These are phyloP conservation scores for Hygrocybe coccinea DNA, from an alignment of 768 basidiomycete species.

Conservation along the genomic window DNA sequence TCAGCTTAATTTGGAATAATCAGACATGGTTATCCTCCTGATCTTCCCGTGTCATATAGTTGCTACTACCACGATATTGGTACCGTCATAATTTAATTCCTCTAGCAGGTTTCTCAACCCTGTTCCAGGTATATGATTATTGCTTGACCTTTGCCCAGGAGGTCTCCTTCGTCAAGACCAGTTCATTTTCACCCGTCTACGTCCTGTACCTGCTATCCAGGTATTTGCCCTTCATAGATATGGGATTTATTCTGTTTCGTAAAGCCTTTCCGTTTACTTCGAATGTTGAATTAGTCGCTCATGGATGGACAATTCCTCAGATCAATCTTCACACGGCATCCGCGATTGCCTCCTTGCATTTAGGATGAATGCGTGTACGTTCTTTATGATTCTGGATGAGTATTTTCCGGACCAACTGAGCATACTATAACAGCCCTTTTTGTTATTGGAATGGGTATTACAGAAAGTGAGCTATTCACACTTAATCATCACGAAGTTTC, in stretches of 20 bases:
- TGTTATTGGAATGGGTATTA: conserved; percentile 8
- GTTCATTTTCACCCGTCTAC: not conserved
- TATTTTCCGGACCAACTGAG: not conserved
- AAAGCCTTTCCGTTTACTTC: too few species aligned
- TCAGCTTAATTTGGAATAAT: not conserved
- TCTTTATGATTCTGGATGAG: not conserved
- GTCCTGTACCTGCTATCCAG: conserved; percentile 8
- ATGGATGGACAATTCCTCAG: not conserved
- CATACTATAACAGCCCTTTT: conserved; percentile 7
- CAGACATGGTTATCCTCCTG: not conserved
- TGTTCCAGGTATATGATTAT: conserved; percentile 2
- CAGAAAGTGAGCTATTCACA: conserved; percentile 8
- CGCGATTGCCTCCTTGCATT: not conserved
- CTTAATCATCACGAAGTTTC: not conserved
- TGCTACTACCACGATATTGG: not conserved
- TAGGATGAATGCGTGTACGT: not conserved
- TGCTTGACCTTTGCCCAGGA: conserved; percentile 3
- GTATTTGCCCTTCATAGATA: conserved; percentile 11
- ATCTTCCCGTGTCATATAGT: not conserved
- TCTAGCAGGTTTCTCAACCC: not conserved
- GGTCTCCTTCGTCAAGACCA: conserved; percentile 2
- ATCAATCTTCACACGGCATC: not conserved
- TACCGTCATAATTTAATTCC: not conserved
- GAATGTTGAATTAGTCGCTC: not conserved
- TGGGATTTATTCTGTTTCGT: conserved; percentile 3